Percentiles rank a stretch among this genome's conserved stretches.
These are phyloP conservation scores for Penicillium malachiteum DNA, from an alignment of 495 filamentous ascomycete genomes.

Conservation along the genomic window DNA sequence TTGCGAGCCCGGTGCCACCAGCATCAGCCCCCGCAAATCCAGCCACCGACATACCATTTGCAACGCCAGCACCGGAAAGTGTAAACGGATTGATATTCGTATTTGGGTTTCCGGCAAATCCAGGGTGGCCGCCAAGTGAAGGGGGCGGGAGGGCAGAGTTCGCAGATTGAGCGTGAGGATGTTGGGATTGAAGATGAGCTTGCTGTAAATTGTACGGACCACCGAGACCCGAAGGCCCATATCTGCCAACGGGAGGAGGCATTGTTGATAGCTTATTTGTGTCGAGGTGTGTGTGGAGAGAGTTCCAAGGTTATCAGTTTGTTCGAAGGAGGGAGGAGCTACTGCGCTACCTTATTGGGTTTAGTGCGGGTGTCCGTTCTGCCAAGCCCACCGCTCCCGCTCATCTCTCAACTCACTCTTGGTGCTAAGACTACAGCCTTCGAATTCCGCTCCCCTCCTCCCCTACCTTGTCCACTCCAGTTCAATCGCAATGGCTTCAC, in stretches of 20 bases:
- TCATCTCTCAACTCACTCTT: conserved; percentile 13
- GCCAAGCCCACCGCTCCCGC: conserved; percentile 29
- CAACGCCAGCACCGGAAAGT: conserved; percentile 47
- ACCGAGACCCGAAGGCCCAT: conserved; percentile 50
- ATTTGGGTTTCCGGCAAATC: conserved; percentile 61
- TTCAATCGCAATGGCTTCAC: conserved; percentile 45
- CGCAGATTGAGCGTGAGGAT: conserved; percentile 52
- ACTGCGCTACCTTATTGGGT: conserved; percentile 25
- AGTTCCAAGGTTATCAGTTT: conserved; percentile 19
- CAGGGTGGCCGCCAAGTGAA: conserved; percentile 57
- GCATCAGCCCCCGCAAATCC: conserved; percentile 60
- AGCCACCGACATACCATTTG: conserved; percentile 55
- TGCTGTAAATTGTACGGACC: conserved; percentile 54
- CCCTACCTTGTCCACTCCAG: conserved; percentile 9
- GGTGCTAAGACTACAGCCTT: conserved; percentile 3
- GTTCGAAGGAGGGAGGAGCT: conserved; percentile 24
- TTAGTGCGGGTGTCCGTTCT: conserved; percentile 30
- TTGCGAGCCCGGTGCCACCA: conserved; percentile 80
- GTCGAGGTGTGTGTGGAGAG: background rate
- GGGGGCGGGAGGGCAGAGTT: conserved; percentile 59
- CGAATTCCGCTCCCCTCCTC: conserved; percentile 13
- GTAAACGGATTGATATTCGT: conserved; percentile 69
- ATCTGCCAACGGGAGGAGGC: conserved; percentile 49
- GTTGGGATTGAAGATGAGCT: conserved; percentile 51
- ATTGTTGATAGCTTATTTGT: conserved; percentile 17